Evolutionary conservation across 2,329 filamentous ascomycete genomes (phyloP).

Genomic region (Cladosporium colombiae): DNA sequence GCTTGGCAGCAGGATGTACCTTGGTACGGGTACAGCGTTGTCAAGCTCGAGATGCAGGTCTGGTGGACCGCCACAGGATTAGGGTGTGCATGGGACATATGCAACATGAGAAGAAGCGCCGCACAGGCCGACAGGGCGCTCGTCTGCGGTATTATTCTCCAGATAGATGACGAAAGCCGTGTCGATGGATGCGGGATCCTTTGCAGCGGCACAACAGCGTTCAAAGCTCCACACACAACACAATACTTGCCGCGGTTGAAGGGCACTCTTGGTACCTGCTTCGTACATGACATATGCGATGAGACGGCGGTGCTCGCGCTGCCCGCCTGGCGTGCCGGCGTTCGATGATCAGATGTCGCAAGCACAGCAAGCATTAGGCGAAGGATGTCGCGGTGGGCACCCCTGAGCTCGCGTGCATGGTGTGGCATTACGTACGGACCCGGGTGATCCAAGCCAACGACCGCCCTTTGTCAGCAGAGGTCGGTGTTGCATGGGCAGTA

Average conservation of each 20-base stretch:
- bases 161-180: conserved; percentile 8
- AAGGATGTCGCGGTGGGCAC: not conserved
- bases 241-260: conserved; percentile 12
- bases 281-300: not conserved
- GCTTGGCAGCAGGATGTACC: conserved; percentile 14
- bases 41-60: conserved; percentile 10
- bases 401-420: not conserved
- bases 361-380: not conserved
- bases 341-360: not conserved
- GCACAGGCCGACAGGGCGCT: conserved; percentile 17
- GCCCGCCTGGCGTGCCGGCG: not conserved
- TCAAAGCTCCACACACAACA: not conserved
- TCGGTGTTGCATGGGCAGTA: conserved; percentile 1
- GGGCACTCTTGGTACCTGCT: not conserved
- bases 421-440: conserved; percentile 9
- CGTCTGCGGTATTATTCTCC: conserved; percentile 16
- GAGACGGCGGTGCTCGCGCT: not conserved
- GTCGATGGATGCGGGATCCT: conserved; percentile 13
- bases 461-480: conserved; percentile 14
- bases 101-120: conserved; percentile 12
- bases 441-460: conserved; percentile 9
- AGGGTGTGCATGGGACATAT: conserved; percentile 15
- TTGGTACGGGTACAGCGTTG: conserved; percentile 7
- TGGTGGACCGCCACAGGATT: conserved; percentile 13
- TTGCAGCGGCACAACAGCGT: not conserved